Evolutionary conservation across 129 eudicot genomes (phyloP).

Genomic region (Lonicera japonica): DNA sequence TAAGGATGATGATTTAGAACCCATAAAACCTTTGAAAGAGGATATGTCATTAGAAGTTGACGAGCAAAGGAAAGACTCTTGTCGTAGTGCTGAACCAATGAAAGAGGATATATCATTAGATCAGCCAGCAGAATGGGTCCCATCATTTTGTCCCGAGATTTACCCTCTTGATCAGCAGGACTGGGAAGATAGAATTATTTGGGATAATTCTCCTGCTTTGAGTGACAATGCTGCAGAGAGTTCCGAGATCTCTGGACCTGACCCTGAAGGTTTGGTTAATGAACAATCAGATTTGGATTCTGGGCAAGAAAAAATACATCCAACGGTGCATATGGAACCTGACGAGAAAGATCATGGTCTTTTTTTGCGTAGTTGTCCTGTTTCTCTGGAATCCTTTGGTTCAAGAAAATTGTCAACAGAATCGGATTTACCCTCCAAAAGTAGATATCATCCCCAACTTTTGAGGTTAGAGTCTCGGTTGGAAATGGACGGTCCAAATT

Average conservation of each 20-base stretch:
- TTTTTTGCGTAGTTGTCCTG: slow-evolving; percentile 23
- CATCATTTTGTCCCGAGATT: slow-evolving; percentile 27
- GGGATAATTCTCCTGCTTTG: slow-evolving; percentile 57
- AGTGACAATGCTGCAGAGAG: slow-evolving; percentile 54
- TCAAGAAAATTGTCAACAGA: slow-evolving; percentile 33
- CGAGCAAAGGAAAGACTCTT: slow-evolving; percentile 42
- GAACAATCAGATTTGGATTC: slow-evolving; percentile 19
- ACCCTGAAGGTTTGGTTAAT: slow-evolving; percentile 28
- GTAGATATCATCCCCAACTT: slow-evolving; percentile 67
- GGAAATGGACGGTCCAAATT: slow-evolving; percentile 21
- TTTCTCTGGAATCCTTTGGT: slow-evolving; percentile 61
- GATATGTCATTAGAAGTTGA: slow-evolving; percentile 18
- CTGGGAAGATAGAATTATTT: slow-evolving; percentile 83
- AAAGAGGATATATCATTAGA: slow-evolving; percentile 20
- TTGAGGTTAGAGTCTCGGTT: slow-evolving; percentile 70
- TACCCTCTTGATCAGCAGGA: slow-evolving; percentile 84
- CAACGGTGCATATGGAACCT: slow-evolving; percentile 18
- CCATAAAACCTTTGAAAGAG: slow-evolving; percentile 28
- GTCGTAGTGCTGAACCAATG: slow-evolving; percentile 50
- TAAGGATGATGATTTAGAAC: slow-evolving; percentile 34
- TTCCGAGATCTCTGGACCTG: slow-evolving; percentile 71
- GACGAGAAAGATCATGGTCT: slow-evolving; percentile 34
- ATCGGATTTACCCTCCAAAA: slow-evolving; percentile 28
- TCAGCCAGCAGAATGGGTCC: slow-evolving; percentile 19
- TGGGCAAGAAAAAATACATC: slow-evolving; percentile 4